Evolutionary conservation across 176 grass and related monocot genomes (phyloP).

Genomic region (Dendrocalamus sinicus): DNA sequence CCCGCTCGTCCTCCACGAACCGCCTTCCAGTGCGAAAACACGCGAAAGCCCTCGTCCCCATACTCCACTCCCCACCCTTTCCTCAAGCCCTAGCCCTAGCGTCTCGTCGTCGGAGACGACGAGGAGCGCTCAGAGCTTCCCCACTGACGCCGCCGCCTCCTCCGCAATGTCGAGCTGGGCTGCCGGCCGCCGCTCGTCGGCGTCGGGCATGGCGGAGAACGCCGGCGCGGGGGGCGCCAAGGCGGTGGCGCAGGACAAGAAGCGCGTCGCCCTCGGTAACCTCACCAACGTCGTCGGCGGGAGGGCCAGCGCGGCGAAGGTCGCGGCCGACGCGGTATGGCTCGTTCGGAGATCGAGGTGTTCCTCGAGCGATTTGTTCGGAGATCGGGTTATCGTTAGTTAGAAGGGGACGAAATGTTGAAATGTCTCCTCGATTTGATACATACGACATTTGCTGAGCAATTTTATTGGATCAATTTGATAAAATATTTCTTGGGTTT

Average conservation of each 20-base stretch:
- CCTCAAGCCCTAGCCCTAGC: slow-evolving; percentile 5
- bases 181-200: slow-evolving; percentile 20
- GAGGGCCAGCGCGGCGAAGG: slow-evolving; percentile 8
- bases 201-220: slow-evolving; percentile 12
- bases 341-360: background rate
- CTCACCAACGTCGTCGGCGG: slow-evolving; percentile 48
- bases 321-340: slow-evolving; percentile 39
- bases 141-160: background rate
- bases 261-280: slow-evolving; percentile 38
- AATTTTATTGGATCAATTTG: background rate
- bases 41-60: background rate
- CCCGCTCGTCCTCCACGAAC: background rate
- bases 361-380: background rate
- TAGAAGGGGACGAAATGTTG: background rate
- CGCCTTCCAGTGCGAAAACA: background rate
- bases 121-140: background rate
- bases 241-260: background rate
- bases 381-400: background rate
- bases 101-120: background rate
- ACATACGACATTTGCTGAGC: background rate
- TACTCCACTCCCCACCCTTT: background rate
- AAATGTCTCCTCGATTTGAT: background rate
- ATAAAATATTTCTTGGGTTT: slow-evolving; percentile 7
- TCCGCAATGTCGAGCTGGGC: slow-evolving; percentile 32
- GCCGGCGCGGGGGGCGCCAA: background rate